Evolutionary conservation across 345 rosid species (phyloP).

Genomic region (Geranium rotundifolium): DNA sequence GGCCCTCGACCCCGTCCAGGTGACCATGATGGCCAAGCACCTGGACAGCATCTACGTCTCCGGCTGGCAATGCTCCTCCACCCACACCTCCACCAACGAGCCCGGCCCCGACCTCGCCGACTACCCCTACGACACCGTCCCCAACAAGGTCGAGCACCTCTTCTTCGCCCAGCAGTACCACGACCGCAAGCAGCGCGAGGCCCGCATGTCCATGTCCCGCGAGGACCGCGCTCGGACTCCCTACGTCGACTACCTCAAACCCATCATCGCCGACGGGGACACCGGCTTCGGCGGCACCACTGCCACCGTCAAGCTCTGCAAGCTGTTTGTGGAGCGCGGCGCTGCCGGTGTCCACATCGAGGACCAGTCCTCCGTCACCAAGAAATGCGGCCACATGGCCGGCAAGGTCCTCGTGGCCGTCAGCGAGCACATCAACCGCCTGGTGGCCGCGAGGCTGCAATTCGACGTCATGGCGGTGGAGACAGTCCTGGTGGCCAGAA

Average conservation of each 20-base stretch:
- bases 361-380: conserved; percentile 90
- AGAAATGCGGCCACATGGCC: conserved; percentile 96
- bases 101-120: conserved; percentile 99
- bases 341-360: conserved; percentile 95
- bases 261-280: conserved; percentile 96
- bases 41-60: conserved; percentile 82
- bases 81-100: conserved; percentile 78
- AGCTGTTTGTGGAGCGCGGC: conserved; percentile 87
- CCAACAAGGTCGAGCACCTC: conserved; percentile 89
- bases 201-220: conserved; percentile 76
- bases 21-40: conserved; percentile 94
- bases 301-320: conserved; percentile 90
- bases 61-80: conserved; percentile 99
- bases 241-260: conserved; percentile 78
- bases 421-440: conserved; percentile 82
- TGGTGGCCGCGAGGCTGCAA: conserved; percentile 89
- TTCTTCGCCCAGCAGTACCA: conserved; percentile 93
- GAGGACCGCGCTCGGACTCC: conserved; percentile 81
- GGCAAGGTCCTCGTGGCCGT: conserved; percentile 90
- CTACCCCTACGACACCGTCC: conserved; percentile 91
- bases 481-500: conserved; percentile 85
- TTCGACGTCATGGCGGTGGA: conserved; percentile 93
- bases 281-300: conserved; percentile 93
- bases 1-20: conserved; percentile 90
- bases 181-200: conserved; percentile 87